Evolutionary conservation across 192 early-diverging fungal genomes (phyloP), one percentile per base, ranked within the genome.

Genomic region (Coemansia sp.): DNA sequence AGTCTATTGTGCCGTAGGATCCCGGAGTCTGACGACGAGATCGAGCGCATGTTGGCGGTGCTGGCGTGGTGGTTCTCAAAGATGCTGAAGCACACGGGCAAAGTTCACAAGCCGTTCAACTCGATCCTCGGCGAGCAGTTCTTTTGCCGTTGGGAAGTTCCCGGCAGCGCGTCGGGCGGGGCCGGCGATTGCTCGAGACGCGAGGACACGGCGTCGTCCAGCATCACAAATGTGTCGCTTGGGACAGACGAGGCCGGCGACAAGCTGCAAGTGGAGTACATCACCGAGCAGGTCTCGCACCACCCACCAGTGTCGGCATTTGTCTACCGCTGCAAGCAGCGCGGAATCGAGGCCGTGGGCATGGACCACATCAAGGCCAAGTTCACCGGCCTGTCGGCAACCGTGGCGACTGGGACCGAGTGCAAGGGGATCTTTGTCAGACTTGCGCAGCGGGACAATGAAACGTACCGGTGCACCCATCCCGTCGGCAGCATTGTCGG

Each of bases 341-440:
- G 74, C n/a, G 83, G 82, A 10, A 81, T 86, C 25, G 68, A 80
- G 23, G 84, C 81, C 1, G 64, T 65, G 0, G 88, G 88, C 7
- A 67, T 88, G 31, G 86, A 87, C 71, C 88, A 90, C 52, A 83
- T 90, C 22, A 52, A 67, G 15, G 88, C 84, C 35, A 78, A 79
- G 59, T 90, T 90, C 55, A 86, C 88, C 5, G 86, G 88, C 31
- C 83, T 85, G 6, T 81, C 81, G n/a, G 67, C 86, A 45, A 86
- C 85, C 41, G 75, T 90, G 45, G 77, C 81, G 7, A 68, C 87
- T 2, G 87, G 87, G 11, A 75, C 79, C 15, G 74, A 81, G 39
- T 81, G 82, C 74, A 72, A 79, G 23, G 85, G 87, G 14, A 78
- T 87, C 25, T 90, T 80, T 56, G 67, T 90, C 38, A 83, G 68